Evolutionary conservation across 1,284 basidiomycete species (phyloP).

Genomic region (Schizopora paradoxa): DNA sequence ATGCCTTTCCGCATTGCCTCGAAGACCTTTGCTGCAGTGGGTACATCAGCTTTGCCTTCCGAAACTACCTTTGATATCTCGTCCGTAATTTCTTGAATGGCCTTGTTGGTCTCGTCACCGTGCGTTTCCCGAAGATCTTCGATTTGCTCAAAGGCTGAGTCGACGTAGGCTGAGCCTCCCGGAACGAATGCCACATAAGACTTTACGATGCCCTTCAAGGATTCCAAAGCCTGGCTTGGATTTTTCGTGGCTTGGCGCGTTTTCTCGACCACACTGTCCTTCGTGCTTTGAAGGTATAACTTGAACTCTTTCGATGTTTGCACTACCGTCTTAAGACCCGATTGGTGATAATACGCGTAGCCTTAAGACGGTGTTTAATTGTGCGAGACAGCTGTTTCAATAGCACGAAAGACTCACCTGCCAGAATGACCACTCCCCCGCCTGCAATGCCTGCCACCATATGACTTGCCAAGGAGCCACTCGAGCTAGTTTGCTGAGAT

Average conservation of each 20-base stretch:
- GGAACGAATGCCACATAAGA: slow-evolving; percentile 39
- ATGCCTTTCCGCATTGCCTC: slow-evolving; percentile 27
- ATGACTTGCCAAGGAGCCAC: too few relatives aligned
- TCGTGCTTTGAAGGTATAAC: slow-evolving; percentile 32
- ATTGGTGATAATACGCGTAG: slow-evolving; percentile 37
- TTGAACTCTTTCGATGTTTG: slow-evolving; percentile 31
- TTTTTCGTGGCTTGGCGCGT: slow-evolving; percentile 27
- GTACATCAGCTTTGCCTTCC: slow-evolving; percentile 24
- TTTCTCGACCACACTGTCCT: slow-evolving; percentile 30
- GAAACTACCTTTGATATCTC: slow-evolving; percentile 33
- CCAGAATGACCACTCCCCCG: slow-evolving; percentile 30
- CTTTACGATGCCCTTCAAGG: slow-evolving; percentile 36
- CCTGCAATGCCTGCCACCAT: slow-evolving; percentile 32
- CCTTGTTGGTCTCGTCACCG: slow-evolving; percentile 36
- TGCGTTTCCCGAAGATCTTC: slow-evolving; percentile 38
- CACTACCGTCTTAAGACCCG: slow-evolving; percentile 34
- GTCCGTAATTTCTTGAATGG: slow-evolving; percentile 35
- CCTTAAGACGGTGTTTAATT: slow-evolving; percentile 18
- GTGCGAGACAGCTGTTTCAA: background rate
- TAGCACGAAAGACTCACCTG: slow-evolving; percentile 20
- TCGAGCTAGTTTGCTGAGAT: too few relatives aligned
- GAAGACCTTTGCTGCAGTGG: slow-evolving; percentile 29
- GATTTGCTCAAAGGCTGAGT: slow-evolving; percentile 39
- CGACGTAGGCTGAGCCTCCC: slow-evolving; percentile 37
- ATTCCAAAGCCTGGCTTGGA: slow-evolving; percentile 35